Percentiles rank a stretch among this genome's conserved stretches.
Conservation (phyloP, 306 rosid genomes). For the Vigna radiata region DNA sequence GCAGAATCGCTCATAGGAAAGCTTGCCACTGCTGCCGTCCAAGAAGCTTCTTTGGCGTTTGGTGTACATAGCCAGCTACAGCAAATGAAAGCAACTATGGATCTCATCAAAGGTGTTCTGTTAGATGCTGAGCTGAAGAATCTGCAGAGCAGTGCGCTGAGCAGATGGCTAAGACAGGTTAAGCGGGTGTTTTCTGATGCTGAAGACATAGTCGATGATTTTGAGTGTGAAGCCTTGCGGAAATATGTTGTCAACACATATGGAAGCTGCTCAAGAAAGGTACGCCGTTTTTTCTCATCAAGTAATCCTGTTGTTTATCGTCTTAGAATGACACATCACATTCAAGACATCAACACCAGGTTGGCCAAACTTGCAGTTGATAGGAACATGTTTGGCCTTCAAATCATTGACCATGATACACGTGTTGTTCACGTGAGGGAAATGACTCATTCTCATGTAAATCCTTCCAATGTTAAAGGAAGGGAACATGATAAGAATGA, state of each 20-base stretch:
- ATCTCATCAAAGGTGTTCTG: not conserved
- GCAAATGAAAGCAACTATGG: not conserved
- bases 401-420: not conserved
- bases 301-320: too few species aligned
- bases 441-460: not conserved
- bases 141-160: not conserved
- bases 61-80: not conserved
- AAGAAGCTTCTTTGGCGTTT: not conserved
- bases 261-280: too few species aligned
- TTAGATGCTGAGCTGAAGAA: not conserved
- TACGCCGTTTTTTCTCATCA: too few species aligned
- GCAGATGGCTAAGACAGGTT: not conserved
- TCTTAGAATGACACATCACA: too few species aligned
- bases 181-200: too few species aligned
- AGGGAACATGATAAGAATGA: not conserved
- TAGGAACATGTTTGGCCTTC: not conserved
- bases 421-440: not conserved
- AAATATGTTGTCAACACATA: too few species aligned
- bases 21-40: not conserved
- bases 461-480: not conserved
- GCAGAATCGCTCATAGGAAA: not conserved
- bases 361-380: not conserved
- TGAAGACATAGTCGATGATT: too few species aligned
- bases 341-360: not conserved
- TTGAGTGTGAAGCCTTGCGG: too few species aligned